phyloP scores from a whole-genome alignment of 805 yeast genomes.

The Zygosaccharomyces rouxii region DNA sequence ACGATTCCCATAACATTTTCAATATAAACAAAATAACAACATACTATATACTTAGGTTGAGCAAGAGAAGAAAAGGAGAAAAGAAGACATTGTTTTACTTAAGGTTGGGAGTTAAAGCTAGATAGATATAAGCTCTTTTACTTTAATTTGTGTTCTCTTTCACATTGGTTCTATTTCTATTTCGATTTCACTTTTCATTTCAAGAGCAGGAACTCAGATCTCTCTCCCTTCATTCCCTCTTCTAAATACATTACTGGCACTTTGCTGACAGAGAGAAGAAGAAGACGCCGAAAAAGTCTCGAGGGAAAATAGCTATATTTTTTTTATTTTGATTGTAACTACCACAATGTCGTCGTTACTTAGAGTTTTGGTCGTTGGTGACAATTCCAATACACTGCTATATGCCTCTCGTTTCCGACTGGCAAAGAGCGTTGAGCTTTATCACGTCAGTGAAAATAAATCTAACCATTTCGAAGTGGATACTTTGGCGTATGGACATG shows the following conservation, averaged over 20 bases:
- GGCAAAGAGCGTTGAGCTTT: slow-evolving; percentile 35
- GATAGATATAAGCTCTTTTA: background rate
- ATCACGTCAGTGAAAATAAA: slow-evolving; percentile 29
- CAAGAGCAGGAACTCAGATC: slow-evolving; percentile 1
- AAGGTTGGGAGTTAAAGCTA: too few relatives aligned
- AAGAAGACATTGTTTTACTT: background rate
- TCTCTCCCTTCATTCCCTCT: background rate
- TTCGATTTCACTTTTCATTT: background rate
- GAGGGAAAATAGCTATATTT: background rate
- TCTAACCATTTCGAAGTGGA: slow-evolving; percentile 24
- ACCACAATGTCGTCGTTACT: slow-evolving; percentile 19
- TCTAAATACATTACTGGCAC: background rate
- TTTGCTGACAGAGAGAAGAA: background rate
- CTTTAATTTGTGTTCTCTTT: background rate
- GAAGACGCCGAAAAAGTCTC: background rate
- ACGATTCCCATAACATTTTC: background rate
- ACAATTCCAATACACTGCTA: slow-evolving; percentile 30
- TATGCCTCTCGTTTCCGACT: slow-evolving; percentile 34
- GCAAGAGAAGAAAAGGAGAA: background rate
- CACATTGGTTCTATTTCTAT: background rate
- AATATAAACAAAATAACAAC: too few relatives aligned
- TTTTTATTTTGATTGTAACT: background rate
- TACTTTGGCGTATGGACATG: slow-evolving; percentile 28
- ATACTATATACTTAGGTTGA: background rate
- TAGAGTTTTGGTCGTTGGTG: slow-evolving; percentile 30